Evolutionary conservation across 75 land plant genomes (phyloP).

Genomic region (Cunninghamia lanceolata): DNA sequence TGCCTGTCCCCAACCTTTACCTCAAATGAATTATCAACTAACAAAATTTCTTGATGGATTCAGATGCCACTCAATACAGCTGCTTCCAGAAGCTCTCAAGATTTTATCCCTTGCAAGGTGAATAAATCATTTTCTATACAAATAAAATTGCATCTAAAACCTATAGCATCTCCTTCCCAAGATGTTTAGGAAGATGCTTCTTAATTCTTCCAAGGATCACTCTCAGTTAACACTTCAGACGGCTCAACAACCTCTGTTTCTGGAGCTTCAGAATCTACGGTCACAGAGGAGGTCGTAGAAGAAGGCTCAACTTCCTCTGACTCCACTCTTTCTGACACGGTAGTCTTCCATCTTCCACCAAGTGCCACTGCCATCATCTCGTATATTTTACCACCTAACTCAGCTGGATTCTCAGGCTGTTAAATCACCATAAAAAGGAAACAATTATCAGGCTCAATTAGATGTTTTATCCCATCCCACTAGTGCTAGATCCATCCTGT

Average conservation of each 20-base stretch:
- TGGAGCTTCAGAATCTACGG: slow-evolving; percentile 13
- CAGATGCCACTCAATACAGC: neutral
- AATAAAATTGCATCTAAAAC: neutral
- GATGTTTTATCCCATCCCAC: neutral
- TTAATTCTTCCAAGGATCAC: slow-evolving; percentile 82
- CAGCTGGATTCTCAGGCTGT: slow-evolving; percentile 98
- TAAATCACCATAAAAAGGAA: slow-evolving; percentile 4
- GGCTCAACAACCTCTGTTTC: slow-evolving; percentile 78
- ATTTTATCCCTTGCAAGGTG: neutral
- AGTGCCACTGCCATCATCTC: slow-evolving; percentile 96
- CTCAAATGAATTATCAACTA: neutral
- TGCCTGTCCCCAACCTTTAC: neutral
- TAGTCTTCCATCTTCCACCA: slow-evolving; percentile 59
- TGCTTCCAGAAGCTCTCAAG: neutral
- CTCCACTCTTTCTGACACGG: slow-evolving; percentile 11
- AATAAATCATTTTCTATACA: neutral
- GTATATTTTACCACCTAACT: slow-evolving; percentile 81
- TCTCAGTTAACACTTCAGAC: slow-evolving; percentile 81
- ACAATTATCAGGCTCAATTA: neutral
- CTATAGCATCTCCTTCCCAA: neutral
- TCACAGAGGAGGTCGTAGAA: slow-evolving; percentile 7
- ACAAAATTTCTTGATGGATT: neutral
- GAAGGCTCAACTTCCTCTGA: neutral
- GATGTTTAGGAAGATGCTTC: neutral
- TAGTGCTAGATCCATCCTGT: neutral